phyloP scores from a whole-genome alignment of 495 filamentous ascomycete species.

The Penicillium turbatum region DNA sequence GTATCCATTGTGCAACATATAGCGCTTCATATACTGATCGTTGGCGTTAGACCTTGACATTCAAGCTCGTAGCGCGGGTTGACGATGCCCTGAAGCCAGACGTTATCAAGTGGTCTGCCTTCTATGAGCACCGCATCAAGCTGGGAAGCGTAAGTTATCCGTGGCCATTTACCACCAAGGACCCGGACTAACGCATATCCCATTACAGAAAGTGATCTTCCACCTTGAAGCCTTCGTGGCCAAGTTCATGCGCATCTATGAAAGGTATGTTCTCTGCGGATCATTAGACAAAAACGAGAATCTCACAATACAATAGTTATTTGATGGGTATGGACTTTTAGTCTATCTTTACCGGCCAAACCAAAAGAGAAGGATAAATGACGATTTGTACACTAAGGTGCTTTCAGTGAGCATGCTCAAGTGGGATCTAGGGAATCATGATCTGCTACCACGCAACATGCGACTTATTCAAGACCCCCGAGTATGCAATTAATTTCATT shows the following conservation, averaged over 20 bases:
- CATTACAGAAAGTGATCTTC: constrained; percentile 83
- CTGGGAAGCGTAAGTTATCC: constrained; percentile 59
- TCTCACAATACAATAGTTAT: constrained; percentile 51
- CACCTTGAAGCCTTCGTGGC: constrained; percentile 98
- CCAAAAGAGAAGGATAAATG: constrained; percentile 27
- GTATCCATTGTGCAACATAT: neutral
- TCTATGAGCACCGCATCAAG: constrained; percentile 91
- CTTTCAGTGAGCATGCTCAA: neutral
- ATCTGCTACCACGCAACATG: neutral
- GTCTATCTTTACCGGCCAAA: constrained; percentile 1
- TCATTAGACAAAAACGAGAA: neutral
- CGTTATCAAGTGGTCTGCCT: constrained; percentile 91
- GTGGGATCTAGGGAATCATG: neutral
- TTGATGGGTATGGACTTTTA: constrained; percentile 87
- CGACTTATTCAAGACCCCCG: neutral
- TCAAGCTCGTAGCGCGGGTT: constrained; percentile 80
- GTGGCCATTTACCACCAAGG: neutral
- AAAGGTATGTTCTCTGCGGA: constrained; percentile 50
- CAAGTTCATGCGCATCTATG: constrained; percentile 93
- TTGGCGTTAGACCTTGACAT: constrained; percentile 64
- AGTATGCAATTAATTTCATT: neutral
- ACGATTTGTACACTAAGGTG: constrained; percentile 31
- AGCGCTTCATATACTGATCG: neutral
- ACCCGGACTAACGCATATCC: constrained; percentile 15
- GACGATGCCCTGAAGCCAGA: constrained; percentile 87